Base-by-base conservation (phyloP, 495 filamentous ascomycete species). In the Neurospora africana region DNA sequence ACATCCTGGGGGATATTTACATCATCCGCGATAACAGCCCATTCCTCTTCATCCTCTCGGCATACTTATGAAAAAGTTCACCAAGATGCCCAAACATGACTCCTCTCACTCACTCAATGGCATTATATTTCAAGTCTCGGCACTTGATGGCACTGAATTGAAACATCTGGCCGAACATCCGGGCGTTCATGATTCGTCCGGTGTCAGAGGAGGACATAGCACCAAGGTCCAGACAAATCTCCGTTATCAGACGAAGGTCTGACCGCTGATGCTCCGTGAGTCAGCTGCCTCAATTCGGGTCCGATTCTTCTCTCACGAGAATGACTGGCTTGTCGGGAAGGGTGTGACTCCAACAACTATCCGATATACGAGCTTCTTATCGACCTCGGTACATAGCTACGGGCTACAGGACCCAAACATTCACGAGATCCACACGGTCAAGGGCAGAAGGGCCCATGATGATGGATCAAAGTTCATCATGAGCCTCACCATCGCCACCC, bases 401-500 rank as follows among this genome's bases (percentile, higher is more conserved):
- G 53, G 5, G 5, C 23, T 21, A 30, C 53, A 61, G 44, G 5
- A 53, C 10, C 4, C 21, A n/a, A 23, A 17, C 2, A 17, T 30
- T 13, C 53, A 17, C 23, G 10, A 8, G 23, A 21, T 36, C 7
- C 8, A 36, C 36, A 30, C 13, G 23, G 13, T 6, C 23, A 17
- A 30, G 23, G 44, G 13, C 23, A 6, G 11, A 30, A 27, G 27
- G 17, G 7, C 47, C 23, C 23, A 58, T 58, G 1, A 69, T 68
- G 39, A 37, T 70, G 47, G 53, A 72, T 78, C 71, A 83, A 37
- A 82, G 69, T 79, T 83, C 82, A 70, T 84, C 80, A 72, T 77
- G 21, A 33, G 3, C 69, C 23, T 35, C 27, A 33, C 21, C 71
- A 39, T 53, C 61, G 41, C 72, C 70, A 44, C 9, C 19, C 53